Percentiles rank a stretch among this genome's conserved stretches.
Conservation (phyloP, 2,329 filamentous ascomycete species). For the Stagonosporopsis tanaceti region DNA sequence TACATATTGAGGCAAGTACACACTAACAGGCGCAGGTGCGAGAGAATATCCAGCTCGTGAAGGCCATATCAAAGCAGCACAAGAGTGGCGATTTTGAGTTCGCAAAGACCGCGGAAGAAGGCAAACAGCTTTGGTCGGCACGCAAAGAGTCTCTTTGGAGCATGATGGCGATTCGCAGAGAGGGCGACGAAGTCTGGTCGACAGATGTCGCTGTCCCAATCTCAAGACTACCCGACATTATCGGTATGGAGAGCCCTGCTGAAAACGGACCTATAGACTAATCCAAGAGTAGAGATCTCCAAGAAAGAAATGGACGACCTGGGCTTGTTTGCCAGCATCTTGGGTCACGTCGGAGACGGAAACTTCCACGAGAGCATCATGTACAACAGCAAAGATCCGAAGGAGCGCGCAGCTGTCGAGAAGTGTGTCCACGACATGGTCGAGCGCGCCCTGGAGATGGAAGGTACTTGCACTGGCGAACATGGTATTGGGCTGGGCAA, state of each 20-base stretch:
- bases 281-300: slow-evolving; percentile 69
- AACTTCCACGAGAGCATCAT: slow-evolving; percentile 96
- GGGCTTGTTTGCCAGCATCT: slow-evolving; percentile 83
- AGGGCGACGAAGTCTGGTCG: slow-evolving; percentile 67
- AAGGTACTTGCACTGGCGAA: slow-evolving; percentile 90
- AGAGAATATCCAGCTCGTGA: slow-evolving; percentile 77
- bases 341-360: slow-evolving; percentile 91
- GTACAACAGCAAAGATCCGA: slow-evolving; percentile 75
- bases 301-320: slow-evolving; percentile 90
- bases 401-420: slow-evolving; percentile 78
- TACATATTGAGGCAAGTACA: slow-evolving; percentile 22
- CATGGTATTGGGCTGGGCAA: slow-evolving; percentile 88
- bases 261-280: slow-evolving; percentile 5
- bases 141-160: slow-evolving; percentile 69
- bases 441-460: slow-evolving; percentile 88
- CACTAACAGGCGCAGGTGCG: slow-evolving; percentile 61
- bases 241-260: slow-evolving; percentile 54
- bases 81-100: slow-evolving; percentile 64
- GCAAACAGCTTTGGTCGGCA: slow-evolving; percentile 66
- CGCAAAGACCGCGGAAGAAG: slow-evolving; percentile 61
- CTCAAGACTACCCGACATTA: slow-evolving; percentile 68
- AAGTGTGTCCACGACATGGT: slow-evolving; percentile 90
- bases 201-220: slow-evolving; percentile 69
- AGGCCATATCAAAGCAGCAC: slow-evolving; percentile 70
- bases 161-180: slow-evolving; percentile 64